These are phyloP conservation scores for Dactylonectria macrodidyma DNA, from an alignment of 2,329 filamentous ascomycete species.

Conservation along the genomic window DNA sequence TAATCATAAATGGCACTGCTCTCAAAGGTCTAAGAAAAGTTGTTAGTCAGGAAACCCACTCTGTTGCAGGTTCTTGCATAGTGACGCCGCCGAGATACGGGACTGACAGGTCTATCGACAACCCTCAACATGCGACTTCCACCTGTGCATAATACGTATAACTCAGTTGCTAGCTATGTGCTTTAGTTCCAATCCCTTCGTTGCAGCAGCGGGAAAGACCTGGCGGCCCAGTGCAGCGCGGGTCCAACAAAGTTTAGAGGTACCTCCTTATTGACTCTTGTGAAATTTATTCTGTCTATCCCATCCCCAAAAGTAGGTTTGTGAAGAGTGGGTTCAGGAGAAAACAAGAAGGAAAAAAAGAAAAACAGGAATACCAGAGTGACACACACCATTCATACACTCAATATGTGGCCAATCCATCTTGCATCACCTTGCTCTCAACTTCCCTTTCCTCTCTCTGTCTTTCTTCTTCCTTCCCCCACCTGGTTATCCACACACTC, in stretches of 20 bases:
- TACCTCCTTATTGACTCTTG: constrained; percentile 1
- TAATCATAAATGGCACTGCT: constrained; percentile 9
- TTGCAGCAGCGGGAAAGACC: not conserved
- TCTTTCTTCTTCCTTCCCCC: too few relatives aligned
- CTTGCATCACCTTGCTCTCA: too few relatives aligned
- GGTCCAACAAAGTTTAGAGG: constrained; percentile 7
- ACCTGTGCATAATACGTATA: constrained; percentile 4
- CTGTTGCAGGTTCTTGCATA: too few relatives aligned
- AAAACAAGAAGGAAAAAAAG: too few relatives aligned
- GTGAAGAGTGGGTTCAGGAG: too few relatives aligned
- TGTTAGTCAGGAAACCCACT: too few relatives aligned
- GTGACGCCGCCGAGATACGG: too few relatives aligned
- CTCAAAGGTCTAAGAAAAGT: not conserved
- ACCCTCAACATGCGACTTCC: constrained; percentile 3
- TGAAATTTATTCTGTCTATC: not conserved
- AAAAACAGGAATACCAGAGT: too few relatives aligned
- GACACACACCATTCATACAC: too few relatives aligned
- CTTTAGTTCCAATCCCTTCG: constrained; percentile 3
- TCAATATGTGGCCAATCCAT: too few relatives aligned
- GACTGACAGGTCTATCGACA: not conserved
- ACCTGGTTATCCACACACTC: not conserved
- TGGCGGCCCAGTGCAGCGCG: not conserved
- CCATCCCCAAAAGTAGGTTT: too few relatives aligned
- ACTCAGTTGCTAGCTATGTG: not conserved
- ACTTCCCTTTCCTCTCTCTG: too few relatives aligned